Percentiles rank a stretch among this genome's conserved stretches.
Evolutionary conservation across 768 basidiomycete genomes (phyloP).

Genomic region (Boletus rubescentipes): DNA sequence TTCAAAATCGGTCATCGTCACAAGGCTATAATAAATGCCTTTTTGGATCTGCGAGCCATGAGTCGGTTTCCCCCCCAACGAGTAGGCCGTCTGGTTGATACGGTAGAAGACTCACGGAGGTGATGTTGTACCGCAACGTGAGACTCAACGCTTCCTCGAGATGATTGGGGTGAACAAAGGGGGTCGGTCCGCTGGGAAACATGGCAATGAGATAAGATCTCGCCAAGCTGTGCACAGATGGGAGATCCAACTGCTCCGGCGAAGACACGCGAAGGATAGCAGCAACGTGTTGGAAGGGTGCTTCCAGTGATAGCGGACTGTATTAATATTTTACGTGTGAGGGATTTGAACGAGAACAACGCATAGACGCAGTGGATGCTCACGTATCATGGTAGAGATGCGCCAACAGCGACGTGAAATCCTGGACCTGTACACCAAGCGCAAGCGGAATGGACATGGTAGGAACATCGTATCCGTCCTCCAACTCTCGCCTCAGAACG

Average conservation of each 20-base stretch:
- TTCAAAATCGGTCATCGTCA: conserved; percentile 59
- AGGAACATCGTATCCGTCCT: conserved; percentile 9
- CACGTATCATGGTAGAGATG: conserved; percentile 70
- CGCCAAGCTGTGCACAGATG: conserved; percentile 48
- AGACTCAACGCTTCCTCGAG: conserved; percentile 55
- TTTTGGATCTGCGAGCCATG: conserved; percentile 52
- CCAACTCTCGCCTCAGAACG: conserved; percentile 1
- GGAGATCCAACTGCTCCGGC: conserved; percentile 55
- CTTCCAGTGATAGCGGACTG: conserved; percentile 48
- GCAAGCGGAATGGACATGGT: conserved; percentile 37
- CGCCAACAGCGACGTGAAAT: conserved; percentile 57
- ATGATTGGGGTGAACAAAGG: conserved; percentile 43
- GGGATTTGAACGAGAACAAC: not conserved
- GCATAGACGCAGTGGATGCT: conserved; percentile 29
- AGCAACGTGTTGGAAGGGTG: conserved; percentile 47
- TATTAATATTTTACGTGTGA: conserved; percentile 18
- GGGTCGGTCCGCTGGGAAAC: conserved; percentile 49
- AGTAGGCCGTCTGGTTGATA: not conserved
- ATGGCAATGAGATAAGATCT: conserved; percentile 41
- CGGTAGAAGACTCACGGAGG: conserved; percentile 42
- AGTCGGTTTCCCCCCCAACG: too few species aligned
- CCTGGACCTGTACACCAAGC: conserved; percentile 39
- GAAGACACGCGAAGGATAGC: conserved; percentile 59
- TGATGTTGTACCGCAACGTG: conserved; percentile 46
- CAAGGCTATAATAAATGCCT: conserved; percentile 60